A percentile compares a stretch with the other conserved stretches of the same genome.
Evolutionary conservation across 1,284 basidiomycete species (phyloP).

Genomic region (Hymenochaete sp.): DNA sequence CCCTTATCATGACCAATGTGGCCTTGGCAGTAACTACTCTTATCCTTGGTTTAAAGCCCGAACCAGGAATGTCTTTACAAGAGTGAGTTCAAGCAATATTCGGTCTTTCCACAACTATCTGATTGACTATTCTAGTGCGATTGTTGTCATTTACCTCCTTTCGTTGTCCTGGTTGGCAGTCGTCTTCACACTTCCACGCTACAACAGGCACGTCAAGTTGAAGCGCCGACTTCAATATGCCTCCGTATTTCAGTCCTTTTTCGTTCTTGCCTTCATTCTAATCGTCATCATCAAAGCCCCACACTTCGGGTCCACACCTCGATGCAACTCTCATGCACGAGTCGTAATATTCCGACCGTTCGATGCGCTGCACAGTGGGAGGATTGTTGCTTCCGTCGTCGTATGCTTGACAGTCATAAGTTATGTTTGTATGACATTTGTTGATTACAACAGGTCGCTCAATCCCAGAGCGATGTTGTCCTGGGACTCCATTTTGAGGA

Average conservation of each 20-base stretch:
- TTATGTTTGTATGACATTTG: slow-evolving; percentile 18
- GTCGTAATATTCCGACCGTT: slow-evolving; percentile 25
- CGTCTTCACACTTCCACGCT: slow-evolving; percentile 20
- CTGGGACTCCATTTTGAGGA: slow-evolving; percentile 1
- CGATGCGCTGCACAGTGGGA: slow-evolving; percentile 20
- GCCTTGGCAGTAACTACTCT: slow-evolving; percentile 24
- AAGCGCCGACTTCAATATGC: slow-evolving; percentile 13
- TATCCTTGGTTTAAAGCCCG: slow-evolving; percentile 22
- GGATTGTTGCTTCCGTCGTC: slow-evolving; percentile 20
- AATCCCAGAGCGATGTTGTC: no score
- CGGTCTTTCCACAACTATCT: slow-evolving; percentile 20
- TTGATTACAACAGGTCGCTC: slow-evolving; percentile 20
- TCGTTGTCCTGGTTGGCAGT: slow-evolving; percentile 20
- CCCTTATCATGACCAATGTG: slow-evolving; percentile 25
- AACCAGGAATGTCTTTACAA: slow-evolving; percentile 24
- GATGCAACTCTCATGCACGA: slow-evolving; percentile 21
- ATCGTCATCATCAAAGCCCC: slow-evolving; percentile 20
- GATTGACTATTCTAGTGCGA: slow-evolving; percentile 14
- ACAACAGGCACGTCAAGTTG: slow-evolving; percentile 18
- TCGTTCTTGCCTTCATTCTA: slow-evolving; percentile 23
- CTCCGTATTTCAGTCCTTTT: slow-evolving; percentile 22
- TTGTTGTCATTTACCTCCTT: slow-evolving; percentile 15
- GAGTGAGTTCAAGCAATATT: no score
- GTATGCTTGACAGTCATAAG: slow-evolving; percentile 11
- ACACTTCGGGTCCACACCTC: slow-evolving; percentile 20